Evolutionary conservation across 1,284 basidiomycete species (phyloP), one percentile per base, ranked within the genome.

Genomic region (Exsudoporus floridanus): DNA sequence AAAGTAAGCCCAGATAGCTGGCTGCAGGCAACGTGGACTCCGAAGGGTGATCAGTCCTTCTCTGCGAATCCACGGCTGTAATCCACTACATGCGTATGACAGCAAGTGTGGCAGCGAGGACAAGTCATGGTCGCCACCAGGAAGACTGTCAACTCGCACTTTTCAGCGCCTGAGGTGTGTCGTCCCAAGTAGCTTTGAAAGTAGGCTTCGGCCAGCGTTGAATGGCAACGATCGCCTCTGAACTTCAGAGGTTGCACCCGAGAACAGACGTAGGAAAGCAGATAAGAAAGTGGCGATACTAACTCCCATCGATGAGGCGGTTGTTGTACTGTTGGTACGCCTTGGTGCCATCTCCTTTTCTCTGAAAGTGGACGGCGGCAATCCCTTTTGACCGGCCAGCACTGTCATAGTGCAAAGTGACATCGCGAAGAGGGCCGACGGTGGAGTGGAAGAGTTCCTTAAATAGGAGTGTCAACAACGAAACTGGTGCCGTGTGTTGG

Each of bases 301-400:
- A 90, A 98, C 95, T 97, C 80, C 94, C 93, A 87, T 99, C 96
- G 83, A 99, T 96, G 77, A 99, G 88, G 71, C 96, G 89, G 78
- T 94, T 94, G 83, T 99, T 94, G 82, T 98, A 99, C 64, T 93
- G 84, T 60, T 89, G 80, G 75, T 88, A 96, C 6, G 96, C 96
- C 78, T 90, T 93, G 71, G 84, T 86, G 54, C 90, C 96, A 66
- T 97, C 94, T 52, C 94, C 94, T 64, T 86, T 86, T 64, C 84
- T 86, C 67, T 81, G 78, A 80, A 98, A 98, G 60, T 87, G 80
- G 58, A 99, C 89, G 12, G 88, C 86, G 39, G 94, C 94, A 55
- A 88, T 79, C 55, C 96, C 96, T 64, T 94, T 97, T 41, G 91
- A 94, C 66, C 88, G 86, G 54, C 96, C 96, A 56, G 81, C 76